Evolutionary conservation across 1,284 basidiomycete genomes (phyloP), one percentile per base, ranked within the genome.

Genomic region (Ceratobasidium sp.): DNA sequence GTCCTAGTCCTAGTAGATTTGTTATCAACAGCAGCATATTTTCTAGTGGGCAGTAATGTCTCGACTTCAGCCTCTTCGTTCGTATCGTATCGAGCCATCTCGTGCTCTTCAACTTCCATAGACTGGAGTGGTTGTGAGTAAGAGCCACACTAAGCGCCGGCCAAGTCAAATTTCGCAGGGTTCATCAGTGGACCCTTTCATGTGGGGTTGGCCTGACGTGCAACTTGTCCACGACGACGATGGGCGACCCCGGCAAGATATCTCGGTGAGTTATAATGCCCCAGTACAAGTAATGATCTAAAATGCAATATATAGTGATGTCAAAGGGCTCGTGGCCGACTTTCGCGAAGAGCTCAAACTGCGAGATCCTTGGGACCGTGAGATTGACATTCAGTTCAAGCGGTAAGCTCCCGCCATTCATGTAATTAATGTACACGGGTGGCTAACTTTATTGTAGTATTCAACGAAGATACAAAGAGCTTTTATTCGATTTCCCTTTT

Each of bases 281-380:
- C n/a, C n/a, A 20, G 12, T 56, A 13, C 3, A 40, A 5, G 3
- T 20, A 49, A 55, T 23, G n/a, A 3, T 10, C 63, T 53, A 26
- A 55, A 33, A 60, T 18, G 18, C 4, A n/a, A 2, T 28, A 23
- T n/a, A 4, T 18, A 84, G 83, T 71, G 81, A 83, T 40, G 82
- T 83, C 64, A 84, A 84, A 76, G 82, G 80, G 13, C 81, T 82
- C n/a, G 80, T 80, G 15, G 72, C 80, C 64, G 83, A 83, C 71
- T 81, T 84, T 53, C 81, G 80, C 77, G 91, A 92, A 81, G 86
- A 91, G 77, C 87, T 96, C 76, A 93, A 91, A 56, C 33, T 58
- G 60, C 90, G 89, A 79, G 91, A 94, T 78, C 94, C 95, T 66
- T 95, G 93, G 89, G 91, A 94, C 80, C 93, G 89, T 83, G 94